Evolutionary conservation across 805 yeast genomes (phyloP).

Genomic region (Saturnispora dispora): DNA sequence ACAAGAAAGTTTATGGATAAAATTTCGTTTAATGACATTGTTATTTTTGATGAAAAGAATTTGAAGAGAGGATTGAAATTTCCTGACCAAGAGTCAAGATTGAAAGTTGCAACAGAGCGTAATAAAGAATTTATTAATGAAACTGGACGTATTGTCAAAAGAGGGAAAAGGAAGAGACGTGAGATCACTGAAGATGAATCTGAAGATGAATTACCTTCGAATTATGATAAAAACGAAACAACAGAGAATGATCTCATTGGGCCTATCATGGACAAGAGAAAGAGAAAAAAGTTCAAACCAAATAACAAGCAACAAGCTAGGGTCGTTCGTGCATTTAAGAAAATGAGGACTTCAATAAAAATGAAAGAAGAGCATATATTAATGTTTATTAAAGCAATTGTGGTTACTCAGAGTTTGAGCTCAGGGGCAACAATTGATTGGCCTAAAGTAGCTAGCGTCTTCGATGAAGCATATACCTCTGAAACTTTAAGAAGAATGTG

Average conservation of each 20-base stretch:
- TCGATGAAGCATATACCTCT: slow-evolving; percentile 33
- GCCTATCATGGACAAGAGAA: slow-evolving; percentile 24
- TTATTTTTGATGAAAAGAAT: slow-evolving; percentile 5
- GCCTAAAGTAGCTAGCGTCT: slow-evolving; percentile 44
- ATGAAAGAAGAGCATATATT: slow-evolving; percentile 37
- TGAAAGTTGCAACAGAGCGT: slow-evolving; percentile 6
- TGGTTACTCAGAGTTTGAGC: slow-evolving; percentile 54
- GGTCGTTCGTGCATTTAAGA: slow-evolving; percentile 15
- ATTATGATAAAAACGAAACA: neutral
- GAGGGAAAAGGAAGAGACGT: slow-evolving; percentile 4
- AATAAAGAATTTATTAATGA: slow-evolving; percentile 2
- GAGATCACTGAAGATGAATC: neutral
- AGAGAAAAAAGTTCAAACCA: slow-evolving; percentile 22
- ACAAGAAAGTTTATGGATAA: slow-evolving; percentile 10
- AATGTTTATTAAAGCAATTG: slow-evolving; percentile 51
- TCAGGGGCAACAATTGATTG: slow-evolving; percentile 52
- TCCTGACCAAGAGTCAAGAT: slow-evolving; percentile 10
- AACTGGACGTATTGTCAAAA: slow-evolving; percentile 4
- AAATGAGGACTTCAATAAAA: slow-evolving; percentile 19
- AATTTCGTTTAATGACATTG: slow-evolving; percentile 8
- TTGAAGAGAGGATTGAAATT: slow-evolving; percentile 10
- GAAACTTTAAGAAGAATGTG: slow-evolving; percentile 53
- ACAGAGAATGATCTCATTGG: slow-evolving; percentile 18
- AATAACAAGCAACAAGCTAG: slow-evolving; percentile 10
- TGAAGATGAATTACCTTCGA: neutral